These are phyloP conservation scores for Ramaria rubella DNA, from an alignment of 768 basidiomycete species.

Conservation along the genomic window DNA sequence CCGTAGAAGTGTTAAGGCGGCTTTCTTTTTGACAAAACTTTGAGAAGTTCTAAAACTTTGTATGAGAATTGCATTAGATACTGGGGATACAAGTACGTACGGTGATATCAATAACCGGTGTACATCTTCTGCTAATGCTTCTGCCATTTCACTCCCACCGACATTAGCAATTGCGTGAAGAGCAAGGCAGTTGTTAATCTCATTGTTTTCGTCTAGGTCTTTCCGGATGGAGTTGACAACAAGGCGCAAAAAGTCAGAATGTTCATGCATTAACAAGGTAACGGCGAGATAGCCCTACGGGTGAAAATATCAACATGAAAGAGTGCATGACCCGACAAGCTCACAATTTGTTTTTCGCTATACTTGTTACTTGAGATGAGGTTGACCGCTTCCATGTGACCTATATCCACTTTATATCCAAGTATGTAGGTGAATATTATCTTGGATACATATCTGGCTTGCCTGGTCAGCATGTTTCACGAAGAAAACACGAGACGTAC, in stretches of 20 bases:
- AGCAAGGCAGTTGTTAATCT: slow-evolving; percentile 93
- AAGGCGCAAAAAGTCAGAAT: slow-evolving; percentile 91
- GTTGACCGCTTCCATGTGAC: slow-evolving; percentile 99
- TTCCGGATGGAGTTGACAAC: slow-evolving; percentile 99
- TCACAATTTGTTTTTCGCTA: slow-evolving; percentile 97
- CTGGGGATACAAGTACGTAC: slow-evolving; percentile 39
- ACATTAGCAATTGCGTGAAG: slow-evolving; percentile 98
- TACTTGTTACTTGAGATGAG: slow-evolving; percentile 93
- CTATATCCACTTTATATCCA: slow-evolving; percentile 97
- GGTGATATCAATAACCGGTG: slow-evolving; percentile 92
- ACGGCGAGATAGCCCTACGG: slow-evolving; percentile 92
- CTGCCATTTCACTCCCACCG: slow-evolving; percentile 97
- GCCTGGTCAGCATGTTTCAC: slow-evolving; percentile 3
- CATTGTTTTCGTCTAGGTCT: slow-evolving; percentile 90
- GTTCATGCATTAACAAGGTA: slow-evolving; percentile 97
- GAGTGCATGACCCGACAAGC: slow-evolving; percentile 26
- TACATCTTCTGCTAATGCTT: slow-evolving; percentile 88
- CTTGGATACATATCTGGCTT: slow-evolving; percentile 86
- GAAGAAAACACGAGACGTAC: slow-evolving; percentile 36
- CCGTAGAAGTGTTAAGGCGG: slow-evolving; percentile 85
- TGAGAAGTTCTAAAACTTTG: slow-evolving; percentile 67
- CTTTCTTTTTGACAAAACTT: slow-evolving; percentile 97
- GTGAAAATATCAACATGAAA: not conserved
- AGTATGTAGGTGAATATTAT: slow-evolving; percentile 99
- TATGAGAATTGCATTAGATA: not conserved